Base-by-base conservation (phyloP, 2,329 filamentous ascomycete genomes). In the Aciculosporium take region DNA sequence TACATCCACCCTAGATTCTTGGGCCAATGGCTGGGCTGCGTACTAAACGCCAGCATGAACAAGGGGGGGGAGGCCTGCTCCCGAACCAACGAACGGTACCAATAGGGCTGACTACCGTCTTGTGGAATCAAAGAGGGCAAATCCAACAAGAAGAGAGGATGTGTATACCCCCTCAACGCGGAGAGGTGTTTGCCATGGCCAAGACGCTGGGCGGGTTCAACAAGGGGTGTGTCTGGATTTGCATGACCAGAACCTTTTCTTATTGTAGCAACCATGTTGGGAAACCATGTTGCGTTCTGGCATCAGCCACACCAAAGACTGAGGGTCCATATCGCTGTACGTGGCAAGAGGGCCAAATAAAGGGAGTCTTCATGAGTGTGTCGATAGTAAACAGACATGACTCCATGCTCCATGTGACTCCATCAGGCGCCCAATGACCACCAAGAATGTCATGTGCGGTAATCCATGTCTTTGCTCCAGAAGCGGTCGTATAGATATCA, bases 51-150 rank as follows among this genome's bases (percentile, higher is more conserved):
- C 9, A 27, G 10, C 2, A 40, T 23, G 48, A 43, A 39, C 44
- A 49, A 45, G 53, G 54, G 45, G 48, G 45, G 51, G 20, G 33
- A 25, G 32, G 32, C 40, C 20, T 44, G 27, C 28, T 12, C 28
- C 10, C 5, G 31, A 13, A 31, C 37, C 38, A 18, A 9, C 28
- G 28, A 20, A 30, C 13, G 17, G 27, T 25, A 37, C 32, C 37
- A 24, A 29, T 10, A 28, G 33, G 23, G 23, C 18, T n/a, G 25
- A 15, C 37, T 21, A 25, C 21, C 34, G 32, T 28, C 4, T 9
- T n/a, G 32, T 15, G 41, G 17, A 31, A 39, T 24, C n/a, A 4
- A 23, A 8, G 28, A 39, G 17, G 17, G 21, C 20, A 10, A 30
- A 9, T 9, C 28, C 17, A 34, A 12, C 23, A 23, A 29, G 9